Evolutionary conservation across 805 yeast genomes (phyloP).

Genomic region (Nakazawaea ishiwadae): DNA sequence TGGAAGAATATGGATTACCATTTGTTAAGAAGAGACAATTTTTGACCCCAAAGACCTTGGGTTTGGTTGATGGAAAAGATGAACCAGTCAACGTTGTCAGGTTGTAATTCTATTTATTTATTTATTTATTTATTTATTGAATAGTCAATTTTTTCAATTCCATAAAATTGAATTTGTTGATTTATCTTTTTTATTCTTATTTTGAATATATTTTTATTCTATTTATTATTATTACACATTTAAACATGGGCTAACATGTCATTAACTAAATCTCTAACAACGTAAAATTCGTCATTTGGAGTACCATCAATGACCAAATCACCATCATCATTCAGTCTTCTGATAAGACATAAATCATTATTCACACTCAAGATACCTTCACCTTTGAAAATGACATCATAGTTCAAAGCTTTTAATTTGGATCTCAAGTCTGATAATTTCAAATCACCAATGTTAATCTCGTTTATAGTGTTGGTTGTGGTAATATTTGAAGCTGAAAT

Average conservation of each 20-base stretch:
- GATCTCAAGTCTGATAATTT: conserved; percentile 75
- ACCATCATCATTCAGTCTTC: conserved; percentile 71
- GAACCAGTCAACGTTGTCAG: conserved; percentile 11
- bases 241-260: conserved; percentile 72
- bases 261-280: conserved; percentile 67
- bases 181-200: not conserved
- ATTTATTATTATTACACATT: not conserved
- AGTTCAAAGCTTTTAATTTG: conserved; percentile 50
- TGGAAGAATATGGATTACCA: conserved; percentile 32
- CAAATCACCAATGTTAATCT: conserved; percentile 84
- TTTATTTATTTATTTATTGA: conserved; percentile 10
- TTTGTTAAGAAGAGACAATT: conserved; percentile 32
- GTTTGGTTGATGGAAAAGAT: conserved; percentile 31
- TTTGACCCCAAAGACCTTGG: conserved; percentile 33
- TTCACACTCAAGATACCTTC: conserved; percentile 91
- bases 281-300: conserved; percentile 69
- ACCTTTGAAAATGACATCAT: conserved; percentile 83
- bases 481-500: conserved; percentile 3
- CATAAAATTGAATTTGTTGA: not conserved
- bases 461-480: conserved; percentile 18
- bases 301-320: conserved; percentile 83
- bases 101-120: conserved; percentile 3
- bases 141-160: not conserved
- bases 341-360: conserved; percentile 57
- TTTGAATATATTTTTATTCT: not conserved